phyloP scores from a whole-genome alignment of 2,329 filamentous ascomycete species.

The Colletotrichum sp. region DNA sequence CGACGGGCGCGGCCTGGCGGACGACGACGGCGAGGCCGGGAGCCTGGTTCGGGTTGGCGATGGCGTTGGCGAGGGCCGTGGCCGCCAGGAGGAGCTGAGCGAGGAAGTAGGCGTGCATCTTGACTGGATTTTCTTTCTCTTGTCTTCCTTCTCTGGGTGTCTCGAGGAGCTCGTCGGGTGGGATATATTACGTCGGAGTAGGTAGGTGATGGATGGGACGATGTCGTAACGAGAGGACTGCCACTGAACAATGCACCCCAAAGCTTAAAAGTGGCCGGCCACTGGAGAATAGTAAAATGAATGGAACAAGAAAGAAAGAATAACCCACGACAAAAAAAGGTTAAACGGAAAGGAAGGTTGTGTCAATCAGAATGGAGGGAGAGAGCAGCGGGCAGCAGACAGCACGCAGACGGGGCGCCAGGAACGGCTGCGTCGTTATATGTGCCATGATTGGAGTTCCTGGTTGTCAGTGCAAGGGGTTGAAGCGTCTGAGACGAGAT shows the following conservation, averaged over 20 bases:
- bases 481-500: conserved; percentile 21
- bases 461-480: conserved; percentile 1
- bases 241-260: not conserved
- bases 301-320: not conserved
- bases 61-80: not conserved
- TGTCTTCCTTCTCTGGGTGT: not conserved
- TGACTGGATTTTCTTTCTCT: not conserved
- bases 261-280: conserved; percentile 20
- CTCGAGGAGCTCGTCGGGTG: not conserved
- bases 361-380: not conserved
- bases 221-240: not conserved
- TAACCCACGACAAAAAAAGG: not conserved
- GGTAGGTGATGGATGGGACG: not conserved
- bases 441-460: not conserved
- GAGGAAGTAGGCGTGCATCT: conserved; percentile 13
- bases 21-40: conserved; percentile 7
- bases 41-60: not conserved
- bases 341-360: not conserved
- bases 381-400: not conserved
- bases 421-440: conserved; percentile 6
- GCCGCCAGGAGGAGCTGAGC: conserved; percentile 18
- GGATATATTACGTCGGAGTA: not conserved
- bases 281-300: not conserved
- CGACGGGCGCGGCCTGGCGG: conserved; percentile 9
- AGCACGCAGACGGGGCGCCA: not conserved